phyloP scores from a whole-genome alignment of 352 stramenopile species.

The Phytophthora tentaculata region DNA sequence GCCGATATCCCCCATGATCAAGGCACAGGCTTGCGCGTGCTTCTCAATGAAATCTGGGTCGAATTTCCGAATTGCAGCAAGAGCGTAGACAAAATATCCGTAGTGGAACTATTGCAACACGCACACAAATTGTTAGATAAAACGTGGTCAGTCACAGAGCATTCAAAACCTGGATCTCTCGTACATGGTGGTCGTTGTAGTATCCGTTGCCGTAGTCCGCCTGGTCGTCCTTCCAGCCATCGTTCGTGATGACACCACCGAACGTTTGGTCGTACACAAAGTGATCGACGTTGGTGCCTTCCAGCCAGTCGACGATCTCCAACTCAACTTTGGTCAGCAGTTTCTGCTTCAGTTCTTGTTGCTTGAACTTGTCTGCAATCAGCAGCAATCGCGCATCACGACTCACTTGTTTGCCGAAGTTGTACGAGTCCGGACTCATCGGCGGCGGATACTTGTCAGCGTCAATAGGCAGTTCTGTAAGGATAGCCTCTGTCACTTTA shows the following conservation, averaged over 20 bases:
- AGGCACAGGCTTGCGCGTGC: constrained; percentile 56
- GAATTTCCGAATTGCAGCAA: constrained; percentile 79
- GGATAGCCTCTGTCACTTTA: constrained; percentile 43
- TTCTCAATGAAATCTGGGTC: constrained; percentile 72
- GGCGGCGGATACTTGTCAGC: constrained; percentile 55
- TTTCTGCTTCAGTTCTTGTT: constrained; percentile 50
- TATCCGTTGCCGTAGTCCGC: constrained; percentile 90
- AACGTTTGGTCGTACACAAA: constrained; percentile 94
- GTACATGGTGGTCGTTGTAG: constrained; percentile 88
- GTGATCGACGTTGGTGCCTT: constrained; percentile 61
- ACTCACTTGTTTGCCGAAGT: constrained; percentile 82
- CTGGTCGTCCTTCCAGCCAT: constrained; percentile 69
- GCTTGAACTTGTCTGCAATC: constrained; percentile 78
- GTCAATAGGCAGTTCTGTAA: constrained; percentile 53
- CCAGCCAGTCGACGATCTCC: constrained; percentile 67
- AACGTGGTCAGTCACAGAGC: too few relatives aligned
- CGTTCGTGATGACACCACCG: constrained; percentile 90
- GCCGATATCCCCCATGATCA: constrained; percentile 77
- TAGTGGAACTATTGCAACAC: constrained; percentile 92
- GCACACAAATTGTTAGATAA: constrained; percentile 15
- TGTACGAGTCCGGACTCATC: constrained; percentile 67
- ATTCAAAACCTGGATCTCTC: background rate
- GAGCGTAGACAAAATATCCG: constrained; percentile 91
- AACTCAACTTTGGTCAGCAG: constrained; percentile 64
- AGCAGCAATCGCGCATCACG: constrained; percentile 75